These are phyloP conservation scores for Arachnopeziza araneosa DNA, from an alignment of 2,329 filamentous ascomycete genomes.

Conservation along the genomic window DNA sequence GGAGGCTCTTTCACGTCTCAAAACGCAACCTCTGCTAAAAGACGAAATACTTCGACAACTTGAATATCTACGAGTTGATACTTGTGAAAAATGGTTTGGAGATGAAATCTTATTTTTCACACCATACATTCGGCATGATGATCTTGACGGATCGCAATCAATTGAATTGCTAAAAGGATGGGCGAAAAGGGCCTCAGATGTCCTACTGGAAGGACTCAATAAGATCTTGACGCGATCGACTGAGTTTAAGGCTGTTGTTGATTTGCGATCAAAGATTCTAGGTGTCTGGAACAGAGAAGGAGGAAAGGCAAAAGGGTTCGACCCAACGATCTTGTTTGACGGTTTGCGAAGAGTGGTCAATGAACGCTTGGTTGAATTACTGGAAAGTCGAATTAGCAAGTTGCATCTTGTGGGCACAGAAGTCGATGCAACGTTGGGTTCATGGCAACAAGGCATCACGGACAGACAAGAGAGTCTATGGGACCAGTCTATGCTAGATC, in stretches of 20 bases:
- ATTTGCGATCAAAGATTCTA: conserved; percentile 63
- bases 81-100: conserved; percentile 73
- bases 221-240: conserved; percentile 52
- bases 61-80: conserved; percentile 68
- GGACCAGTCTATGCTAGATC: conserved; percentile 57
- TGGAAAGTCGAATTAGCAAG: conserved; percentile 58
- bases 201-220: conserved; percentile 56
- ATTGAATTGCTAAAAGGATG: conserved; percentile 57
- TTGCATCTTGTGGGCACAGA: conserved; percentile 61
- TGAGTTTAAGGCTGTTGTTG: conserved; percentile 64
- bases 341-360: conserved; percentile 65
- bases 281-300: conserved; percentile 71
- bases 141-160: conserved; percentile 56
- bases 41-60: conserved; percentile 61
- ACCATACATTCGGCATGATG: conserved; percentile 80
- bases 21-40: conserved; percentile 65
- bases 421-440: conserved; percentile 54
- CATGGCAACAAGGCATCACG: conserved; percentile 52
- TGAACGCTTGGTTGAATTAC: conserved; percentile 55
- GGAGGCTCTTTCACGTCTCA: conserved; percentile 63
- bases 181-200: conserved; percentile 55
- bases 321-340: conserved; percentile 63
- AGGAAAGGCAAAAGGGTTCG: conserved; percentile 57
- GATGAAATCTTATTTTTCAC: conserved; percentile 81
- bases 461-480: conserved; percentile 56